Base-by-base conservation (phyloP, 805 yeast genomes). In the Ogataea degrootiae region DNA sequence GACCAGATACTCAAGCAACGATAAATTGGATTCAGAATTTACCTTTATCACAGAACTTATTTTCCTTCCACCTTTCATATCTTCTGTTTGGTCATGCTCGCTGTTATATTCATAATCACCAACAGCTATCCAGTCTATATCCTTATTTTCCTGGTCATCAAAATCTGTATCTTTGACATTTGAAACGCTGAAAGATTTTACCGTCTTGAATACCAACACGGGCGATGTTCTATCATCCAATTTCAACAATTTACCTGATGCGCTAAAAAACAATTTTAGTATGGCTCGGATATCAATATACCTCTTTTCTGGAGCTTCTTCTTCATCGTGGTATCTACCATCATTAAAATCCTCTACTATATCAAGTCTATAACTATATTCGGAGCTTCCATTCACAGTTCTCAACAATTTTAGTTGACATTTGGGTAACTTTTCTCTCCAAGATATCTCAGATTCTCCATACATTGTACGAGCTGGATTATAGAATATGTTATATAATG, bases 391-490 rank as follows among this genome's bases (percentile, higher is more conserved):
- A 15, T 48, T 52, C 14, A 52, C 49, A 2, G 60, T 45, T 23
- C 77, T 59, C 45, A 58, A 55, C 4, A 85, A 55, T 34, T 63
- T 65, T 0, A 80, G 76, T 45, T 62, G 58, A 34, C 84, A 77
- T 46, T 79, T 73, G 16, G 88, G 82, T 63, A 71, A 77, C 42
- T 82, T 82, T 54, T 87, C 95, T 53, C 82, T 83, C 95, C 95
- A 87, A 2, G 78, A 71, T 2, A 86, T 73, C 45, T 76, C 74
- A 37, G 52, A 52, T 16, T 68, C 68, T 6, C 52, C 56, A 9
- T 51, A 50, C 6, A 37, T 9, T 9, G 53, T 39, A 38, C 77
- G 57, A 41, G 75, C 73, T 11, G 80, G 74, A 48, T 81, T 78
- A 58, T 81, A 80, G 56, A 85, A 86, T 4, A 87, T 74, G 5